Base-by-base conservation (phyloP, 1,284 basidiomycete genomes). In the Vanrija sp. region DNA sequence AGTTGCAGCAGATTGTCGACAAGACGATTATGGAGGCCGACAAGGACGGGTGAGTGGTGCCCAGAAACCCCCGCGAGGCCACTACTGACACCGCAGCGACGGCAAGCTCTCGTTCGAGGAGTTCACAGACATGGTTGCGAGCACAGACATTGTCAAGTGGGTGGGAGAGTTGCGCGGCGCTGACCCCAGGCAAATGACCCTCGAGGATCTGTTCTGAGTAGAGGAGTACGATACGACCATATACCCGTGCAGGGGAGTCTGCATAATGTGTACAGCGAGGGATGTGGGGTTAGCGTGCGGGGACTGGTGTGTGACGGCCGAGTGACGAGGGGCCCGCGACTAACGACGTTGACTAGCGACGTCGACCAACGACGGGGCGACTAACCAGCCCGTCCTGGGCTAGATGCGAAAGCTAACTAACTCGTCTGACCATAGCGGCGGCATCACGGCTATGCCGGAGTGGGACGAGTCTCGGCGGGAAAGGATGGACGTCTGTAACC, bases 11-110 rank as follows among this genome's bases (percentile, higher is more conserved):
- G 78, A 99, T 99, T 64, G 96, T 98, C 10, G 96, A 99, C 79
- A 99, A 99, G 82, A 98, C 95, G 16, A 98, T 99, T 75, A 95
- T 98, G 91, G 95, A 98, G 78, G 95, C 94, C 16, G 95, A 99
- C 75, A 89, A 91, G 75, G 92, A 99, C 71, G 92, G 82, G 78
- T 80, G 56, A 61, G 78, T 57, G n/a, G 23, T 28, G 39, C 28
- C 10, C 26, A 25, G 14, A 28, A 9, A 8, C n/a, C 19, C 6
- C 39, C 2, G 5, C 15, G 3, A 28, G 28, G 21, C 10, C 28
- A 28, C 28, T 6, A 28, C 28, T 28, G 28, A 28, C 28, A 21
- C 19, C 49, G 0, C 38, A 79, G 90, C 9, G 96, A 98, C 75
- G 95, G 95, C 34, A 98, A 95, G 76, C 82, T 99, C 60, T 91